Evolutionary conservation across 225 moss, liverwort and hornwort genomes (phyloP), one percentile per base, ranked within the genome.

Genomic region (Asterella californica): DNA sequence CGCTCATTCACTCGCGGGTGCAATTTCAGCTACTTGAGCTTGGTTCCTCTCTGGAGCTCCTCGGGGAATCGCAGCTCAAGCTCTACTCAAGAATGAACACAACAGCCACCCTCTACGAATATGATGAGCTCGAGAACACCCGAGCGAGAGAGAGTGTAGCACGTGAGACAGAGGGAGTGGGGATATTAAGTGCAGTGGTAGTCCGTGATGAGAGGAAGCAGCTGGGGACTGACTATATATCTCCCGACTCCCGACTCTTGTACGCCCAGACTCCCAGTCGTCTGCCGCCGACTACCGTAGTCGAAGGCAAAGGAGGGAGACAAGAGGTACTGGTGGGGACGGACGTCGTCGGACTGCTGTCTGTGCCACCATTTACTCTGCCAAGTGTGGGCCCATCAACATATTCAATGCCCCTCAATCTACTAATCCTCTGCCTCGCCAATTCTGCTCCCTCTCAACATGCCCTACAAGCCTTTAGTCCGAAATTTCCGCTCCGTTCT

Each of bases 391-490:
- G 69, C 69, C 69, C 69, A 38, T 8, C 2, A 9, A 34, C 69
- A 38, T 34, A 42, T 69, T 37, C 69, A 38, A 69, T 69, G 21
- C 38, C 19, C 19, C 27, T 69, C 69, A 69, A 69, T 38, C 69
- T 69, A 38, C 18, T 27, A 69, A 66, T 66, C 66, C 66, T 33
- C 66, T 66, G 66, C 66, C 32, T 33, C 66, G 66, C 66, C 34
- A 66, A 34, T 66, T 36, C 66, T 66, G 66, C 66, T 66, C 4
- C 12, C 33, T 66, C 66, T 1, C 24, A 15, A 33, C 66, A 66
- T 33, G 33, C 10, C 32, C 33, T 66, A 33, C 34, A 15, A 66
- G 36, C 66, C 34, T 36, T 34, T 34, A 34, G 61, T 33, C 66
- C 66, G 66, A 33, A 66, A 66, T 36, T 66, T 14, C 32, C 66